phyloP scores from a whole-genome alignment of 768 basidiomycete genomes.

The Psilocybe cubensis region DNA sequence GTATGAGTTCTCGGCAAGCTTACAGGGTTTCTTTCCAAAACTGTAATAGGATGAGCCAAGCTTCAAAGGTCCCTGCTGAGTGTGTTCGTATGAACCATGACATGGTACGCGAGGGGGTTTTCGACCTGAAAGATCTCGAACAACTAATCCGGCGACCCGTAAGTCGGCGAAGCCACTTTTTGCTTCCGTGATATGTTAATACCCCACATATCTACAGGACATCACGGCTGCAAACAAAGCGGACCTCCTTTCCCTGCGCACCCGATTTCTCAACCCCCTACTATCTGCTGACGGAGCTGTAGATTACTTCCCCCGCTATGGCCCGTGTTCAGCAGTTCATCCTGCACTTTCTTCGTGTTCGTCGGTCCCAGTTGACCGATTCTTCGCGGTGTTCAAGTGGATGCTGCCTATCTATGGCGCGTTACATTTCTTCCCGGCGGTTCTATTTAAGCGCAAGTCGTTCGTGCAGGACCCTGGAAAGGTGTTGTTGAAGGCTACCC shows the following conservation, averaged over 20 bases:
- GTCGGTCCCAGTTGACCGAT: conserved; percentile 65
- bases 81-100: conserved; percentile 63
- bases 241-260: conserved; percentile 47
- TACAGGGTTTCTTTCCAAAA: background rate
- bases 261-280: conserved; percentile 35
- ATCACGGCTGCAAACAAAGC: conserved; percentile 55
- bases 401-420: conserved; percentile 87
- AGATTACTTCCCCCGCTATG: conserved; percentile 53
- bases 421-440: conserved; percentile 84
- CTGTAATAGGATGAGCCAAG: conserved; percentile 65
- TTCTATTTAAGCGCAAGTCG: conserved; percentile 76
- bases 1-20: background rate
- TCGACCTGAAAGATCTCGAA: conserved; percentile 63
- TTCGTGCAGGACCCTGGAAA: conserved; percentile 68
- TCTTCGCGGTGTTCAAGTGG: conserved; percentile 82
- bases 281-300: conserved; percentile 20
- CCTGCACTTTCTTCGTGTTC: conserved; percentile 68
- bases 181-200: background rate
- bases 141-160: conserved; percentile 53
- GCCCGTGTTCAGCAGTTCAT: conserved; percentile 76
- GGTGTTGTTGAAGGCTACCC: conserved; percentile 64
- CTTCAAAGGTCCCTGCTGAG: conserved; percentile 63
- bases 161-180: conserved; percentile 12
- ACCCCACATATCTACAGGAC: conserved; percentile 38
- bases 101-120: conserved; percentile 59